These are phyloP conservation scores for Aspergillus arachidicola DNA, from an alignment of 2,329 filamentous ascomycete genomes.

Conservation along the genomic window DNA sequence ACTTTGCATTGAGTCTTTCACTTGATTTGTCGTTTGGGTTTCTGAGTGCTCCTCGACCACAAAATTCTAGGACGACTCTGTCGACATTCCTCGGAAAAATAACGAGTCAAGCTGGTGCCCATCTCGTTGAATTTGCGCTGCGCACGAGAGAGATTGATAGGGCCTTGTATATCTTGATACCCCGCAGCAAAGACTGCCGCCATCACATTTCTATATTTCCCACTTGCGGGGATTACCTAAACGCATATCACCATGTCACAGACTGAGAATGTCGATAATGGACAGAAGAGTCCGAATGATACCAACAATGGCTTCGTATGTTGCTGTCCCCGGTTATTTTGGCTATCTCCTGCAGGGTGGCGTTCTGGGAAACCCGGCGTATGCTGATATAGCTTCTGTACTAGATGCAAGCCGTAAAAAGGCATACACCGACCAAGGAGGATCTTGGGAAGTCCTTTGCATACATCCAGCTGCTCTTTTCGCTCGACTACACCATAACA, in stretches of 20 bases:
- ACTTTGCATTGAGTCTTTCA: background rate
- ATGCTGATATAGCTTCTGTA: background rate
- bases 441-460: conserved; percentile 23
- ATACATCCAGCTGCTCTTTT: conserved; percentile 29
- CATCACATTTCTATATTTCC: background rate
- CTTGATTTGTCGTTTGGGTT: background rate
- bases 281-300: conserved; percentile 4
- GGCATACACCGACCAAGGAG: conserved; percentile 24
- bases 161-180: background rate
- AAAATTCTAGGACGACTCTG: background rate
- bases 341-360: background rate
- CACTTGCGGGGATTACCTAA: background rate
- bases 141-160: background rate
- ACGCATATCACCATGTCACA: conserved; percentile 11
- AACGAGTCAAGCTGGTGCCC: background rate
- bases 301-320: conserved; percentile 9
- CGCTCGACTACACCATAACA: conserved; percentile 29
- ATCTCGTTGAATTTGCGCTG: background rate
- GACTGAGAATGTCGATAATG: background rate
- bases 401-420: conserved; percentile 17
- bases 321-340: background rate
- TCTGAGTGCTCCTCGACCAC: background rate
- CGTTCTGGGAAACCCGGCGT: background rate
- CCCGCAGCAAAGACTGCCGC: background rate
- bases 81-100: background rate